Evolutionary conservation across 331 rosid genomes (phyloP).

Genomic region (Quercus phellos): DNA sequence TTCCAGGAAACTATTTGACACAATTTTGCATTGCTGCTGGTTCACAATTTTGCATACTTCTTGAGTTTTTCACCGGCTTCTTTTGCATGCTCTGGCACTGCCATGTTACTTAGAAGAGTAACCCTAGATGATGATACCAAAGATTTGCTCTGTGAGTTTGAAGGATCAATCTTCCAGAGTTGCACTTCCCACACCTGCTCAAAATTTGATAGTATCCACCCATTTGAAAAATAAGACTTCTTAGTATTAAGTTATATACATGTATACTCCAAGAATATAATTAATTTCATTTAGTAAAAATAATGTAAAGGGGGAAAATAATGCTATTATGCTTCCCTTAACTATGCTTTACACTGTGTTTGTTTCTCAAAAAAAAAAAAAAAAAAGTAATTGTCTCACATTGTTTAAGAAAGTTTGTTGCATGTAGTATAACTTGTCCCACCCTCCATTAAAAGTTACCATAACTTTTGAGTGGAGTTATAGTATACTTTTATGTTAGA

Average conservation of each 20-base stretch:
- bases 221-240: neutral
- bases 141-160: constrained; percentile 38
- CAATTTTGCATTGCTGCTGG: neutral
- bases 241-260: no score
- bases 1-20: neutral
- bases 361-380: no score
- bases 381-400: no score
- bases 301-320: neutral
- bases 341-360: no score
- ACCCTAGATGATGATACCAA: constrained; percentile 71
- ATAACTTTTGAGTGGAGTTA: no score
- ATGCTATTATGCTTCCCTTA: no score
- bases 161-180: constrained; percentile 62
- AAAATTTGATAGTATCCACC: neutral
- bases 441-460: no score
- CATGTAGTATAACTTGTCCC: accelerated
- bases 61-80: constrained; percentile 43
- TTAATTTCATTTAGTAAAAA: no score
- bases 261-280: neutral
- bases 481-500: accelerated
- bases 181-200: constrained; percentile 81
- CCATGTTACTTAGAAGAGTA: constrained; percentile 67
- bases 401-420: no score
- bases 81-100: constrained; percentile 58
- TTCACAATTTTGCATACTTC: constrained; percentile 48